Base-by-base conservation (phyloP, 805 yeast genomes). In the Pichia gijzeniarum region DNA sequence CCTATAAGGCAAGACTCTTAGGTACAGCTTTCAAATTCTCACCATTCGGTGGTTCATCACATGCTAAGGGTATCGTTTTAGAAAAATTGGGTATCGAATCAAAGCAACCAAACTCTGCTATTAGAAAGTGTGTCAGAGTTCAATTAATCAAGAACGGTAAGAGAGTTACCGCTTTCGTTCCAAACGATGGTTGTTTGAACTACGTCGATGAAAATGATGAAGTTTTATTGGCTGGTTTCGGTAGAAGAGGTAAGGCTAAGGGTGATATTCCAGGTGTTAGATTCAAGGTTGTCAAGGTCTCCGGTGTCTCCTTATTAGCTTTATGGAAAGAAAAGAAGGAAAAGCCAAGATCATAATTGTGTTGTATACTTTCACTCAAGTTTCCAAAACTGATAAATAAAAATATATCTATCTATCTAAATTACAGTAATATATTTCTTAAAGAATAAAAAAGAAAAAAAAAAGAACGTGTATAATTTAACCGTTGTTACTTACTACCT, bases 181-280 rank as follows among this genome's bases (percentile, higher is more conserved):
- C 99, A 76, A 91, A 93, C 70, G 99, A 93, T 79, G 99, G 99
- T 91, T 93, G 99, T 84, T 79, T 93, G 76, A 93, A 93, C 93
- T 93, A 84, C 66, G 97, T 93, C 67, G 99, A 93, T 73, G 98
- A 93, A 81, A 93, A 93, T 82, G 99, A 93, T 79, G 98, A 93
- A 77, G 99, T 93, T 66, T 80, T 93, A 69, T 82, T 93, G 67
- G 98, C 99, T 69, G 99, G 99, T 83, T 93, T 93, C 89, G 99
- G 99, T 88, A 89, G 98, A 81, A 93, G 96, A 84, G 99, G 99
- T 82, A 93, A 93, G 84, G 99, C 99, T 75, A 93, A 93, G 95
- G 99, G 99, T 83, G 99, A 93, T 90, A 91, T 93, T 71, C 99
- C 99, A 76, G 99, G 99, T 88, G 99, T 93, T 72, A 93, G 99